Percentiles rank a stretch among this genome's conserved stretches.
Conservation (phyloP, 768 basidiomycete genomes). For the Porphyrellus cyaneotinctus region DNA sequence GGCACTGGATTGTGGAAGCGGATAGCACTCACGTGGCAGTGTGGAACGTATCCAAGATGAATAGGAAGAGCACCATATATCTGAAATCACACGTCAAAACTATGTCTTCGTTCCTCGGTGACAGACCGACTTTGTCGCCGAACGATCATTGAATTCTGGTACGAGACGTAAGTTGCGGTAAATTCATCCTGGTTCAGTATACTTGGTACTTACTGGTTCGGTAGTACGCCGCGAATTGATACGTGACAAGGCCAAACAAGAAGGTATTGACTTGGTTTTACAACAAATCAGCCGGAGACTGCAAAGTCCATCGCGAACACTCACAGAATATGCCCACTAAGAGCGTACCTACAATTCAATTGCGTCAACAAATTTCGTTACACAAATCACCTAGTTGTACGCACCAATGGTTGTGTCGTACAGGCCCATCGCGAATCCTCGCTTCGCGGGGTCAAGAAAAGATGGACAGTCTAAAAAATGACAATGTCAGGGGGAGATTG, state of each 20-base stretch:
- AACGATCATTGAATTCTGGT: conserved; percentile 17
- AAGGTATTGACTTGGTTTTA: conserved; percentile 21
- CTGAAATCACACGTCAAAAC: not conserved
- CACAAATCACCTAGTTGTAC: not conserved
- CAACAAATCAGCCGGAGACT: not conserved
- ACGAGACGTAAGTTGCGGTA: not conserved
- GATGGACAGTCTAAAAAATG: too few species aligned
- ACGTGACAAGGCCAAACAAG: not conserved
- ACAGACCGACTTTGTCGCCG: conserved; percentile 2
- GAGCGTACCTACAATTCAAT: conserved; percentile 12
- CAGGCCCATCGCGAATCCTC: not conserved
- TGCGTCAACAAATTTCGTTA: not conserved
- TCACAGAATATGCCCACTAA: conserved; percentile 21
- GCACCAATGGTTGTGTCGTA: not conserved
- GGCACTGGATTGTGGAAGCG: too few species aligned
- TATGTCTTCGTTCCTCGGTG: too few species aligned
- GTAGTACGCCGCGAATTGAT: conserved; percentile 29
- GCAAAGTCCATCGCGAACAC: not conserved
- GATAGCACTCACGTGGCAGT: conserved; percentile 13
- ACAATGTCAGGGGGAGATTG: too few species aligned
- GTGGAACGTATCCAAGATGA: conserved; percentile 20
- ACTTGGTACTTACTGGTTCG: conserved; percentile 17
- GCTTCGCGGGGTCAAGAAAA: too few species aligned
- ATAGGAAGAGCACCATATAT: conserved; percentile 16
- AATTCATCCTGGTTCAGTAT: not conserved